Base-by-base conservation (phyloP, 768 basidiomycete species). In the Tubosaeta sp. region DNA sequence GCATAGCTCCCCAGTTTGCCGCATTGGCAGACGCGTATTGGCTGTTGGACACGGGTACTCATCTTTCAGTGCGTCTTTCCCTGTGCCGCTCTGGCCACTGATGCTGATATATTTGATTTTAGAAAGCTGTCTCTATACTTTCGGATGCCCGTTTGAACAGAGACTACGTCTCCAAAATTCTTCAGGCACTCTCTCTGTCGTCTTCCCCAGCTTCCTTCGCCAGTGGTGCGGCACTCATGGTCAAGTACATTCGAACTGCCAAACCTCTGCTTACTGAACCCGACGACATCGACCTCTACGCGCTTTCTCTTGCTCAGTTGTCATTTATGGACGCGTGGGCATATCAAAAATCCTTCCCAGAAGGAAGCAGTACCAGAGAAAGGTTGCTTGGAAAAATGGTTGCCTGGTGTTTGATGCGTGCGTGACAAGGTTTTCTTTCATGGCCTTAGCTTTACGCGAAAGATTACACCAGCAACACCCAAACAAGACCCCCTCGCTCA, bases 1-100 rank as follows among this genome's bases (percentile, higher is more conserved):
- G 78, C 59, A 84, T 93, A 54, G 83, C 87, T 5, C 85, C 88
- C 3, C 90, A 91, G 59, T 91, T 91, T 61, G 74, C 78, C 7
- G 71, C 77, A 5, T 76, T 92, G 43, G 81, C 87, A n/a, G 85
- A 89, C 71, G 90, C 91, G 62, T 92, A 92, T 71, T 93, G 87
- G 86, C 71, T 81, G 65, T 71, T 93, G 53, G 91, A 93, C 69
- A 76, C 81, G 2, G 87, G 86, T 11, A 73, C 76, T n/a, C 73
- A 83, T 41, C 65, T 86, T 46, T 66, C 78, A 43, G 89, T 91
- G 66, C 56, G 86, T 79, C 13, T 45, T 48, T 37, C 32, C 43
- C 26, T 26, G 25, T 10, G 13, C 10, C 19, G 51, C 17, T 43
- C 34, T 43, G 6, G 48, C 13, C 26, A 14, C 4, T 35, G 10